These are phyloP conservation scores for Colletotrichum zoysiae DNA, from an alignment of 2,329 filamentous ascomycete species.

Conservation along the genomic window DNA sequence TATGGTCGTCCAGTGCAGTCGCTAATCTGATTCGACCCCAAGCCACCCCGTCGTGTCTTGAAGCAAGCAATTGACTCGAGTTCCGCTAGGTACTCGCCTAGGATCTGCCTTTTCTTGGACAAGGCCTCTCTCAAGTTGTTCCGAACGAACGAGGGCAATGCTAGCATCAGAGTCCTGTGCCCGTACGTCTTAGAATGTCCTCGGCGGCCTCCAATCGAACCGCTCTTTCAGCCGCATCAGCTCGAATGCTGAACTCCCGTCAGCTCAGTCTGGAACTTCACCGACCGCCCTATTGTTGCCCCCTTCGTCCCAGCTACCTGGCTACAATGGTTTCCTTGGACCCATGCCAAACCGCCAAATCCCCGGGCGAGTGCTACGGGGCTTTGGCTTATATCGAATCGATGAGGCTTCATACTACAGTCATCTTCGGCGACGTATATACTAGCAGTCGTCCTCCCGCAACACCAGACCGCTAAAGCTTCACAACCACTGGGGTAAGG, in stretches of 20 bases:
- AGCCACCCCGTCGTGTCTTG: constrained; percentile 26
- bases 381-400: neutral
- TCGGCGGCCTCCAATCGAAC: neutral
- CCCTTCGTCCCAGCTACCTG: neutral
- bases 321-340: neutral
- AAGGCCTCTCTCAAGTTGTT: constrained; percentile 7
- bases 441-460: neutral
- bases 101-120: constrained; percentile 21
- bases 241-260: neutral
- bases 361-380: neutral
- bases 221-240: neutral
- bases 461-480: neutral
- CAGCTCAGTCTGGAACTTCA: constrained; percentile 32
- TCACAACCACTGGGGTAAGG: neutral
- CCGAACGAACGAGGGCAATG: constrained; percentile 31
- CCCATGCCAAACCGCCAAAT: constrained; percentile 14
- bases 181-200: constrained; percentile 14
- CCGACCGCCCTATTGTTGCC: constrained; percentile 18
- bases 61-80: constrained; percentile 26
- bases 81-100: constrained; percentile 1
- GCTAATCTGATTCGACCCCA: constrained; percentile 26
- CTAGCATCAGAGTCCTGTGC: constrained; percentile 11
- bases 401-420: neutral
- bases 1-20: constrained; percentile 11
- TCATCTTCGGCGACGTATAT: neutral